A percentile compares a stretch with the other conserved stretches of the same genome.
phyloP scores from a whole-genome alignment of 2,329 filamentous ascomycete species.

The Fusarium praegraminearum region DNA sequence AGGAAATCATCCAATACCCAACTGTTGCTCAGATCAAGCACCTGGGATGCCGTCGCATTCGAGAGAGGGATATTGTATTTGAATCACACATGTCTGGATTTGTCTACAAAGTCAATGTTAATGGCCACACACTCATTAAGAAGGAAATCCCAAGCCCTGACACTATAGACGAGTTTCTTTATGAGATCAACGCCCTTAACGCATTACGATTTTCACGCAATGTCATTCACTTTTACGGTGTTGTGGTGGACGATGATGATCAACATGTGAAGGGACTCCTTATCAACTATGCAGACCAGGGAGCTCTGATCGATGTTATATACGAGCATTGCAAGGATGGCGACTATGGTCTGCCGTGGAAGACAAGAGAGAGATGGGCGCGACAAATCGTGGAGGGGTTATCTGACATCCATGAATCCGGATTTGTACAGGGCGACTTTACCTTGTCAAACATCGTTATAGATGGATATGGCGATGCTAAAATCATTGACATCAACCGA shows the following conservation, averaged over 20 bases:
- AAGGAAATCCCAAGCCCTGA: conserved; percentile 98
- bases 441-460: conserved; percentile 98
- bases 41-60: conserved; percentile 72
- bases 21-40: conserved; percentile 79
- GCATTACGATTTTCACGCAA: conserved; percentile 77
- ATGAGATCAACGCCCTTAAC: conserved; percentile 96
- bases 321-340: conserved; percentile 78
- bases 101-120: conserved; percentile 89
- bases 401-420: conserved; percentile 92
- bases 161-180: conserved; percentile 94
- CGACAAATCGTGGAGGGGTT: conserved; percentile 90
- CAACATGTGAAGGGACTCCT: conserved; percentile 86
- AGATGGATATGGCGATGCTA: conserved; percentile 83
- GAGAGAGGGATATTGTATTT: conserved; percentile 82
- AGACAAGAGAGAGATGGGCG: conserved; percentile 85
- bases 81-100: conserved; percentile 96
- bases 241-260: conserved; percentile 91
- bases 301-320: conserved; percentile 89
- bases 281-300: conserved; percentile 87
- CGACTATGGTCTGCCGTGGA: conserved; percentile 71
- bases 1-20: conserved; percentile 92
- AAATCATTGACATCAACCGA: conserved; percentile 98
- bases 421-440: conserved; percentile 97
- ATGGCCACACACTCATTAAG: conserved; percentile 82
- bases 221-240: conserved; percentile 87